A percentile compares a stretch with the other conserved stretches of the same genome.
Conservation (phyloP, 1,284 basidiomycete species). For the Puccinia horiana region DNA sequence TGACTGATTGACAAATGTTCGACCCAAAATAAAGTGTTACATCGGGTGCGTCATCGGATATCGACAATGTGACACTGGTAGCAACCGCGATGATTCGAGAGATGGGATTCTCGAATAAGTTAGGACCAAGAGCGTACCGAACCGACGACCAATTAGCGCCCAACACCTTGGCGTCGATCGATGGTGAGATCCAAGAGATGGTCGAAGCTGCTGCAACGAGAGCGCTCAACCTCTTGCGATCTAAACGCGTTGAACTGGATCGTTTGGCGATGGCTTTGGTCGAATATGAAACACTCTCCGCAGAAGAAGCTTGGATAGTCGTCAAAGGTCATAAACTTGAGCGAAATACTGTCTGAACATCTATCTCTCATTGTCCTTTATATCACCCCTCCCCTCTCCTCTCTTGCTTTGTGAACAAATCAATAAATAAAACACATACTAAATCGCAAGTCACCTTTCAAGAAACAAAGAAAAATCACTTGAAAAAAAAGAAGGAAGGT, state of each 20-base stretch:
- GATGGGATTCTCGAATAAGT: slow-evolving; percentile 73
- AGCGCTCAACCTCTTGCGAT: slow-evolving; percentile 69
- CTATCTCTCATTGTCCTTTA: neutral
- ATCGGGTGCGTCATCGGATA: slow-evolving; percentile 85
- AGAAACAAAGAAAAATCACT: too few relatives aligned
- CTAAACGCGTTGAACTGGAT: slow-evolving; percentile 76
- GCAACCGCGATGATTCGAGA: slow-evolving; percentile 86
- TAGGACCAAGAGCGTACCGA: slow-evolving; percentile 53
- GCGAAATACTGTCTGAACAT: slow-evolving; percentile 30
- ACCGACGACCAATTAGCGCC: slow-evolving; percentile 51
- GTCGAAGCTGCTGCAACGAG: slow-evolving; percentile 74
- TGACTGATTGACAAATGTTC: neutral
- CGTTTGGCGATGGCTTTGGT: slow-evolving; percentile 81
- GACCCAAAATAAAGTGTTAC: slow-evolving; percentile 50
- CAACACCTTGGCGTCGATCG: slow-evolving; percentile 54
- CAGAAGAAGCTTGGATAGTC: slow-evolving; percentile 80
- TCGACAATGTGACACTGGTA: slow-evolving; percentile 73
- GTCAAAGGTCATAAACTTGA: slow-evolving; percentile 61
- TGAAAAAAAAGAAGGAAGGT: too few relatives aligned
- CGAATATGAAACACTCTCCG: slow-evolving; percentile 87
- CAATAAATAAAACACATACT: too few relatives aligned
- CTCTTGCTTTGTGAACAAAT: neutral
- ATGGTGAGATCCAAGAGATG: slow-evolving; percentile 62
- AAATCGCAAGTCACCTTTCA: too few relatives aligned
- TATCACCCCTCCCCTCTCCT: neutral